Base-by-base conservation (phyloP, 2,329 filamentous ascomycete genomes). In the Cyphellophora europaea region DNA sequence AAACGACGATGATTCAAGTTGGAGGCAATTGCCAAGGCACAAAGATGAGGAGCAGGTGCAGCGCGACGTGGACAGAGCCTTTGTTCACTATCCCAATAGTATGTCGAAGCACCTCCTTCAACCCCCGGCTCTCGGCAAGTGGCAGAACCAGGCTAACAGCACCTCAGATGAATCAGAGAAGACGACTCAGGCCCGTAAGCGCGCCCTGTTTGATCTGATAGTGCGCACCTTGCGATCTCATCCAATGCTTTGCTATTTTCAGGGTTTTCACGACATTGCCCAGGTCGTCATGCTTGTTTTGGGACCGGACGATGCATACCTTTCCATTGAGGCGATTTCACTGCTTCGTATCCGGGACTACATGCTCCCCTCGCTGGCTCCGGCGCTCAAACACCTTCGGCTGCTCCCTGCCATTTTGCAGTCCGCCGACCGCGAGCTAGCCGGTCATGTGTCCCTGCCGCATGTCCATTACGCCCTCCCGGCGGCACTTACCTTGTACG, bases 201-300 rank as follows among this genome's bases (percentile, higher is more conserved):
- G 68, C 36, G 78, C 91, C 52, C 72, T 98, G 2, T 89, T 79
- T 5, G 65, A 76, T 43, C 69, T 98, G 33, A 96, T 98, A 51
- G 74, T 75, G 33, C 72, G 82, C 45, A 77, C 93, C 11, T 72
- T 98, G 30, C 80, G 93, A 35, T 74, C 74, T 19, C 72, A 93
- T 51, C 86, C 88, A 11, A 79, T 80, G 55, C 74, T 98, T 21
- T 86, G 79, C 65, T 98, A 98, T 63, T 98, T 98, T 59, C 91
- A 98, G 64, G 91, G 91, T 55, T 98, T 93, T 57, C 91, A 98
- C 60, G 91, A 98, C 63, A 96, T 98, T 52, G 91, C 85, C 49
- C 93, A 98, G 62, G 91, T 98, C 15, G 72, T 98, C 40, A 73
- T 96, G 27, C 72, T 98, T 11, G 88, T 95, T 8, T 69, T 98